Conservation (phyloP, 768 basidiomycete species). For the Leccinum aurantiacum region DNA sequence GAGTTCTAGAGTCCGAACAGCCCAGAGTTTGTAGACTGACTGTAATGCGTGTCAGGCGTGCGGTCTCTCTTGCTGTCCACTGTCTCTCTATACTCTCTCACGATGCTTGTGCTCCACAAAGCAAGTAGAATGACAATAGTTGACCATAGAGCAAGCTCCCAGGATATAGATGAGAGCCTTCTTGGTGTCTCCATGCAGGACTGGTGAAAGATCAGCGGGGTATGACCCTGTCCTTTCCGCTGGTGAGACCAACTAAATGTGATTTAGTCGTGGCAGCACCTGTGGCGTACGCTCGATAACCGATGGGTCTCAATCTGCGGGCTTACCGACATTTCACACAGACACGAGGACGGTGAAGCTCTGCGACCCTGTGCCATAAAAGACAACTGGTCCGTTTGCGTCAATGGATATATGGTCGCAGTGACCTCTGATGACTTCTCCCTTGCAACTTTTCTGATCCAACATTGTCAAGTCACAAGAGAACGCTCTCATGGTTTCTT, state of each 20-base stretch:
- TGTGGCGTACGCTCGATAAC: conserved; percentile 2
- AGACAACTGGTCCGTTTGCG: neutral
- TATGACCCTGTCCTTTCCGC: neutral
- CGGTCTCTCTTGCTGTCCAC: neutral
- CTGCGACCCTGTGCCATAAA: neutral
- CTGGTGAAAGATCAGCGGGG: neutral
- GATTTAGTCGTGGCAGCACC: neutral
- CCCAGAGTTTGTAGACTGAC: conserved; percentile 10
- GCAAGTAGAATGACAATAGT: conserved; percentile 18
- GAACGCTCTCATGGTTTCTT: conserved; percentile 6
- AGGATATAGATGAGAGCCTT: conserved; percentile 1
- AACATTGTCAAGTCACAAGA: neutral
- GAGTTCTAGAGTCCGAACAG: neutral
- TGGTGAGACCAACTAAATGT: conserved; percentile 3
- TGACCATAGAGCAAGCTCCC: conserved; percentile 28
- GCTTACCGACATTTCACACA: neutral
- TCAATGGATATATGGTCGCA: conserved; percentile 8
- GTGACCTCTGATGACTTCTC: neutral
- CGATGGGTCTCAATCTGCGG: conserved; percentile 1
- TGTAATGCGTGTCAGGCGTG: conserved; percentile 12
- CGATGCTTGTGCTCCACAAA: conserved; percentile 20
- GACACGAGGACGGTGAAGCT: conserved; percentile 10
- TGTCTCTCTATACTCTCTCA: neutral
- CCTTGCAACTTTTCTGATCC: neutral
- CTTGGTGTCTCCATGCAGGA: conserved; percentile 15